Evolutionary conservation across 768 basidiomycete genomes (phyloP).

Genomic region (Psilocybe azurescens): DNA sequence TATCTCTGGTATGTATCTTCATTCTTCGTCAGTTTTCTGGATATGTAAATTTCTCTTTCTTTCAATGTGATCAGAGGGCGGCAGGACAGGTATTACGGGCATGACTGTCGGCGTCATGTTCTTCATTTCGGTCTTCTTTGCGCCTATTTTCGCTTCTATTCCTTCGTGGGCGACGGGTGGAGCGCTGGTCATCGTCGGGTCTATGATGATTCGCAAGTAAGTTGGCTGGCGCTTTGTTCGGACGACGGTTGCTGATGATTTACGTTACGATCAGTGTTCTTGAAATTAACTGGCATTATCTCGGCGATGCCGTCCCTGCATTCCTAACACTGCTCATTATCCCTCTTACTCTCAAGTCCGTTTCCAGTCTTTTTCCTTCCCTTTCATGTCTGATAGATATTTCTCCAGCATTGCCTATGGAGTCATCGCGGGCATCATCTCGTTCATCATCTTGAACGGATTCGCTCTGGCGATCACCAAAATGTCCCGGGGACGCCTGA

Average conservation of each 20-base stretch:
- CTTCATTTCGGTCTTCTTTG: slow-evolving; percentile 86
- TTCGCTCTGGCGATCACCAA: slow-evolving; percentile 63
- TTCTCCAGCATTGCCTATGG: slow-evolving; percentile 80
- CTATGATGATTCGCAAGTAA: slow-evolving; percentile 85
- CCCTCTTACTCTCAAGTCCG: slow-evolving; percentile 78
- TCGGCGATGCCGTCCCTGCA: slow-evolving; percentile 86
- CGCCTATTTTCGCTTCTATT: slow-evolving; percentile 88
- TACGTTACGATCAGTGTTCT: slow-evolving; percentile 51
- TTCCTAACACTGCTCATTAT: slow-evolving; percentile 85
- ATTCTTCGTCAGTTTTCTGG: not conserved
- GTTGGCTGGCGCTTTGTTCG: slow-evolving; percentile 24
- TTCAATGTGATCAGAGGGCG: slow-evolving; percentile 62
- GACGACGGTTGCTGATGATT: not conserved
- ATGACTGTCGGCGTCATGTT: slow-evolving; percentile 75
- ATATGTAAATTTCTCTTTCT: not conserved
- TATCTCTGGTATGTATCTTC: slow-evolving; percentile 58
- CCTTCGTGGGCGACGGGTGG: slow-evolving; percentile 90
- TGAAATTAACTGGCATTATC: slow-evolving; percentile 90
- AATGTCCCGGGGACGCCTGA: slow-evolving; percentile 59
- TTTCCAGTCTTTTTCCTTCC: slow-evolving; percentile 5
- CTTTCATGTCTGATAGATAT: slow-evolving; percentile 5
- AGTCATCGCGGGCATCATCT: slow-evolving; percentile 78
- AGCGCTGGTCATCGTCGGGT: slow-evolving; percentile 85
- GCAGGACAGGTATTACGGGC: slow-evolving; percentile 85
- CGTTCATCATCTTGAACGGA: slow-evolving; percentile 78